phyloP scores from a whole-genome alignment of 2,329 filamentous ascomycete genomes.

The Phoma sp. region DNA sequence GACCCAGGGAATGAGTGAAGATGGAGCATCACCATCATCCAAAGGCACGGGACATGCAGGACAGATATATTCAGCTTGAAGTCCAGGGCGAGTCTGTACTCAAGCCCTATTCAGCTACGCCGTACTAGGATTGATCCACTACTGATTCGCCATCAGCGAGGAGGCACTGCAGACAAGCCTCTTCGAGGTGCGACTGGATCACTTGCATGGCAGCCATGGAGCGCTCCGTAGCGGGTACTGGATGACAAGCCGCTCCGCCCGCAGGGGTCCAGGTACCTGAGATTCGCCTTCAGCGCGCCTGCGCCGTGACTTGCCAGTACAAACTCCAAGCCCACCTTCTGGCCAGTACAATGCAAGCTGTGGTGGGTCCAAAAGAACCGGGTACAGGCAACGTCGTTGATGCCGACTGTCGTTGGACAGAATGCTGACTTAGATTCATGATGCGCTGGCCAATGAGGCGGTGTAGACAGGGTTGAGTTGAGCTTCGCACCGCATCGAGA shows the following conservation, averaged over 20 bases:
- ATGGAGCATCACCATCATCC: constrained; percentile 36
- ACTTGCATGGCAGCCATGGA: constrained; percentile 29
- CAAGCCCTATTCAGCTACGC: constrained; percentile 32
- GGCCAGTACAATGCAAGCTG: constrained; percentile 25
- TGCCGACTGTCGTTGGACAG: constrained; percentile 38
- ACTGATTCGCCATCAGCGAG: constrained; percentile 30
- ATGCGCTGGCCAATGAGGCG: constrained; percentile 31
- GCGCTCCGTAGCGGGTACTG: constrained; percentile 36
- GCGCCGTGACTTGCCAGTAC: constrained; percentile 37
- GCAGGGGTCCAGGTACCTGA: constrained; percentile 33
- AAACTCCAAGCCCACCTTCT: constrained; percentile 21
- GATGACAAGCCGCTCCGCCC: constrained; percentile 33
- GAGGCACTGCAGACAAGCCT: constrained; percentile 24
- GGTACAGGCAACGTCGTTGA: constrained; percentile 29
- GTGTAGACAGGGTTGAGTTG: constrained; percentile 26
- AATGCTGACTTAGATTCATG: constrained; percentile 19
- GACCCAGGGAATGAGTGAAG: constrained; percentile 25
- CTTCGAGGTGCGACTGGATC: constrained; percentile 35
- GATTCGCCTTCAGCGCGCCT: constrained; percentile 24
- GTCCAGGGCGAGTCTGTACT: constrained; percentile 21
- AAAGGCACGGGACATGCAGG: constrained; percentile 36
- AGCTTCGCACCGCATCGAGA: constrained; percentile 22
- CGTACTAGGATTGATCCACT: constrained; percentile 15
- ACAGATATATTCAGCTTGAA: constrained; percentile 34
- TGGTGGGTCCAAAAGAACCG: constrained; percentile 30